Evolutionary conservation across 352 stramenopile genomes (phyloP), one percentile per base, ranked within the genome.

Genomic region (Phytopythium vexans): DNA sequence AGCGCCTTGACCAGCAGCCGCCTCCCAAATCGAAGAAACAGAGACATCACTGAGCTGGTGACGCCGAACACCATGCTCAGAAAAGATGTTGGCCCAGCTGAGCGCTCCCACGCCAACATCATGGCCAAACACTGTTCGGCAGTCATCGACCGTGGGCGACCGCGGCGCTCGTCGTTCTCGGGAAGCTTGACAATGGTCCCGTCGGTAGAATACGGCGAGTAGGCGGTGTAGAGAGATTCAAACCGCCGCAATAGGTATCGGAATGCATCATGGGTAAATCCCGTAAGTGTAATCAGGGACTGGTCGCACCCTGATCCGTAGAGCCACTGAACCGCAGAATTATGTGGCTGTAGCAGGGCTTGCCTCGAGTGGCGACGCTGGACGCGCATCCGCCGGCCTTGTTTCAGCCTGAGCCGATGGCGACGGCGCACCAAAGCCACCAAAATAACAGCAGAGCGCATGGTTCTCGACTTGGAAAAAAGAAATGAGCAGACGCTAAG

Each of bases 41-140:
- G 46, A 5, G 46, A 41, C 4, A 21, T 7, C 5, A 41, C 8
- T 8, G 31, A 41, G 6, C 21, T 5, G 11, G 46, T 52, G 4
- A 52, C 35, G 4, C 46, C 46, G n/a, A 52, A 52, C 8, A 52
- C 40, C 14, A 52, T 34, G 46, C 27, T 40, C 46, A 52, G 16
- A 4, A 15, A 7, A 27, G 40, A 52, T 27, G 32, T 35, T 5
- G 6, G 6, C 8, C 46, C 46, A 27, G 21, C n/a, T 4, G 46
- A 40, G 8, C 46, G 5, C 5, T 21, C 16, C 46, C 46, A 52
- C 9, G 46, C 46, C 8, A 41, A 15, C n/a, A 16, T 8, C 4
- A 52, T 21, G 3, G 32, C 46, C 32, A 52, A 15, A 52, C 46
- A 41, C 5, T 41, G 21, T 8, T 5, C 31, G 14, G 46, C 33